These are phyloP conservation scores for Monsonia emarginata DNA, from an alignment of 441 rosid species.

Conservation along the genomic window DNA sequence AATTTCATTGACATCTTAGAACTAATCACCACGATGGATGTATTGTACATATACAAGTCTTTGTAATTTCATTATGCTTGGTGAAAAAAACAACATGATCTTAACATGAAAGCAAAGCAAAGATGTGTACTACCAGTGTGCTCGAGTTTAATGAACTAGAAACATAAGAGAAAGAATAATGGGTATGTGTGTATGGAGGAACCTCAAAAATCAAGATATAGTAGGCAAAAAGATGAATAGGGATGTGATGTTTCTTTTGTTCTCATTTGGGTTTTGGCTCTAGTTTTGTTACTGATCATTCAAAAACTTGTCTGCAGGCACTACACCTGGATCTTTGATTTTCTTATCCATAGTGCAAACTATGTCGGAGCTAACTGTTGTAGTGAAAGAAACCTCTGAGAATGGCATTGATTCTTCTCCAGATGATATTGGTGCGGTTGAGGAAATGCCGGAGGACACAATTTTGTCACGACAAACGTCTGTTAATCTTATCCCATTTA, in stretches of 20 bases:
- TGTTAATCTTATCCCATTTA: slow-evolving; percentile 45
- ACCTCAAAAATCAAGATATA: background rate
- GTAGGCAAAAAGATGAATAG: background rate
- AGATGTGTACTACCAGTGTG: background rate
- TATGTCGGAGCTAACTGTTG: slow-evolving; percentile 41
- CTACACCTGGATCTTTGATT: slow-evolving; percentile 6
- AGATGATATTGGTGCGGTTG: slow-evolving; percentile 33
- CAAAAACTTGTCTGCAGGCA: slow-evolving; percentile 18
- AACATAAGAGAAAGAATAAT: background rate
- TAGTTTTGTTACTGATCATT: background rate
- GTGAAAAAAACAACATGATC: background rate
- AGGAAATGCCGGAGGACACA: slow-evolving; percentile 38
- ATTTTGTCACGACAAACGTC: slow-evolving; percentile 51
- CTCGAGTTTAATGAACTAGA: background rate
- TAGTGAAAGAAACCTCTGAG: slow-evolving; percentile 39
- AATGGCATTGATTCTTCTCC: slow-evolving; percentile 38
- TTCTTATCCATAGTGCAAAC: slow-evolving; percentile 13
- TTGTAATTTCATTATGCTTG: background rate
- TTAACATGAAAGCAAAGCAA: background rate
- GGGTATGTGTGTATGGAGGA: too few relatives aligned
- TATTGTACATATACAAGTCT: too few relatives aligned
- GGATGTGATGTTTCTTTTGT: background rate
- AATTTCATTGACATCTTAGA: background rate
- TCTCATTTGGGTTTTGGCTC: background rate
- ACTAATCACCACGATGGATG: background rate